phyloP scores from a whole-genome alignment of 768 basidiomycete genomes.

The Lentinus tigrinus region DNA sequence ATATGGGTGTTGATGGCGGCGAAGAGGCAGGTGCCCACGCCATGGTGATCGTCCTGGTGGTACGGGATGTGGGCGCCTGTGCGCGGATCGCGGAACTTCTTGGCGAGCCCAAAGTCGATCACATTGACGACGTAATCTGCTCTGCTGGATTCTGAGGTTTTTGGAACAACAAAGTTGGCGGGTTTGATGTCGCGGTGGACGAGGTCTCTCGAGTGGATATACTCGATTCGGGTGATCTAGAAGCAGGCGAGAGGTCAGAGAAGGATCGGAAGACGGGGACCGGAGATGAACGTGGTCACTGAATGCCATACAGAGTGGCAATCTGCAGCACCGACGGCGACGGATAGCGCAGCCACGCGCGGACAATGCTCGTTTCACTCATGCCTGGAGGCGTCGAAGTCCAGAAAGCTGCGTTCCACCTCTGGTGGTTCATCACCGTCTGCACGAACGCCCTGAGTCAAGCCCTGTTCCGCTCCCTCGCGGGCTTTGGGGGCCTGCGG shows the following conservation, averaged over 20 bases:
- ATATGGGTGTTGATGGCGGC: conserved; percentile 74
- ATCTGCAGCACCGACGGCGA: neutral
- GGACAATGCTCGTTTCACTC: neutral
- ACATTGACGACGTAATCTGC: conserved; percentile 81
- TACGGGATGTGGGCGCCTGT: conserved; percentile 71
- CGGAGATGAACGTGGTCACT: conserved; percentile 9
- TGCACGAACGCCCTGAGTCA: too few relatives aligned
- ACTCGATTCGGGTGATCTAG: conserved; percentile 93
- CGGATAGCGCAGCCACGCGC: neutral
- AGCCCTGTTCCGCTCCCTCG: too few relatives aligned
- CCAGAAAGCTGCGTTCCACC: too few relatives aligned
- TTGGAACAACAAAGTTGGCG: conserved; percentile 89
- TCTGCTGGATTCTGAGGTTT: conserved; percentile 41
- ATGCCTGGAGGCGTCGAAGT: neutral
- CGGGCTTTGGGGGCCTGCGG: too few relatives aligned
- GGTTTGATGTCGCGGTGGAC: conserved; percentile 98
- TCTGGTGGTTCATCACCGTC: too few relatives aligned
- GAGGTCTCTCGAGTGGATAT: conserved; percentile 92
- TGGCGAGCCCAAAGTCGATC: conserved; percentile 84
- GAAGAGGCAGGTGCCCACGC: conserved; percentile 77
- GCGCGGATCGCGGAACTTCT: conserved; percentile 67
- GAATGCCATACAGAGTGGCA: neutral
- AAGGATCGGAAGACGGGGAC: conserved; percentile 4
- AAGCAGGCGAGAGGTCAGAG: conserved; percentile 17
- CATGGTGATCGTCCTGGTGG: conserved; percentile 71